These are phyloP conservation scores for Microcyclosporella mali DNA, from an alignment of 2,329 filamentous ascomycete species.

Conservation along the genomic window DNA sequence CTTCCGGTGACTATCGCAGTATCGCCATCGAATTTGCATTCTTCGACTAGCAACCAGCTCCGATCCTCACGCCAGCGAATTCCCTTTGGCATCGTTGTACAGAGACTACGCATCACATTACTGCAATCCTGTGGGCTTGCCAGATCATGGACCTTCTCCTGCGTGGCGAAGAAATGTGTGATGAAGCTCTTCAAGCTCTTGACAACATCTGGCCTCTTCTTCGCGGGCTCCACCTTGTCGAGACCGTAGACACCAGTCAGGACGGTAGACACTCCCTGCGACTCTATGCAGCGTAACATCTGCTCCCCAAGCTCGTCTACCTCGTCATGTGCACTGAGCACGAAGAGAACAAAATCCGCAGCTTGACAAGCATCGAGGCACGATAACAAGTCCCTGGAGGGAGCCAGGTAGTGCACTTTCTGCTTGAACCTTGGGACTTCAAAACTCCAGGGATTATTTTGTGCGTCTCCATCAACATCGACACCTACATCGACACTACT, in stretches of 20 bases:
- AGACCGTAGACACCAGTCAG: constrained; percentile 70
- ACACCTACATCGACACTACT: constrained; percentile 70
- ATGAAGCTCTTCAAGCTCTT: constrained; percentile 87
- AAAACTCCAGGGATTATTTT: constrained; percentile 53
- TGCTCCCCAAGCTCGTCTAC: constrained; percentile 80
- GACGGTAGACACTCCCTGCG: constrained; percentile 91
- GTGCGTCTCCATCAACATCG: constrained; percentile 48
- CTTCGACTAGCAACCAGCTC: constrained; percentile 90
- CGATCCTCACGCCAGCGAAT: constrained; percentile 92
- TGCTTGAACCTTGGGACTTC: constrained; percentile 90
- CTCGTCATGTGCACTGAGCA: constrained; percentile 75
- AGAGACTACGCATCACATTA: constrained; percentile 84
- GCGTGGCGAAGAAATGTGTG: constrained; percentile 85
- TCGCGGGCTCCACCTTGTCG: constrained; percentile 69
- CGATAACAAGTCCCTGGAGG: constrained; percentile 65
- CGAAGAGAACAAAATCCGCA: constrained; percentile 84
- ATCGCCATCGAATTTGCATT: constrained; percentile 61
- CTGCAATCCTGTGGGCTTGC: constrained; percentile 85
- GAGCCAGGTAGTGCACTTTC: constrained; percentile 77
- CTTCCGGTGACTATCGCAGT: constrained; percentile 65
- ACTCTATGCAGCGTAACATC: constrained; percentile 79
- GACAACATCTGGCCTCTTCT: constrained; percentile 69
- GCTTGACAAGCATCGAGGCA: constrained; percentile 80
- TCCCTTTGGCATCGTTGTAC: constrained; percentile 86
- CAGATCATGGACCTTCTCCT: constrained; percentile 84